Evolutionary conservation across 805 yeast species (phyloP).

Genomic region (Sugiyamaella lignohabitans): DNA sequence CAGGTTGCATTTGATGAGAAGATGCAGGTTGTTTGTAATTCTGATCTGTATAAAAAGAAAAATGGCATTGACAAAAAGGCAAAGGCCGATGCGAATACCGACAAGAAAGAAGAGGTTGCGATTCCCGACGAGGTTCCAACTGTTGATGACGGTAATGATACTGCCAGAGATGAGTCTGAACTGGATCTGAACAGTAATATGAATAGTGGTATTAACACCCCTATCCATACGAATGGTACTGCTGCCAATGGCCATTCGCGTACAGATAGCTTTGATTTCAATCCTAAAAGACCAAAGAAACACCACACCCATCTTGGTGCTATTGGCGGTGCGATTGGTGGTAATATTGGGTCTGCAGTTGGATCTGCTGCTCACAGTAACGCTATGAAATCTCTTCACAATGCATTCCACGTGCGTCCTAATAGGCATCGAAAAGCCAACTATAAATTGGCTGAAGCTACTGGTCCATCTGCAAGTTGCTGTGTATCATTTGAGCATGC

Average conservation of each 20-base stretch:
- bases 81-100: background rate
- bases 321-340: no score
- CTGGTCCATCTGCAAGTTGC: conserved; percentile 5
- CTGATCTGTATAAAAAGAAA: conserved; percentile 10
- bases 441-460: conserved; percentile 4
- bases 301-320: background rate
- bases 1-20: conserved; percentile 36
- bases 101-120: background rate
- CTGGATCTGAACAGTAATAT: no score
- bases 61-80: conserved; percentile 2
- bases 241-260: no score
- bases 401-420: background rate
- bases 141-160: background rate
- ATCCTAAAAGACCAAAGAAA: conserved; percentile 1
- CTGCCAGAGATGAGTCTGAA: background rate
- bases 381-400: background rate
- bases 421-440: background rate
- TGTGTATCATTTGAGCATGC: conserved; percentile 30
- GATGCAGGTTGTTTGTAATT: conserved; percentile 19
- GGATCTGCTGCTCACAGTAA: background rate
- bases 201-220: background rate
- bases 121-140: background rate
- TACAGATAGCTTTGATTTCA: no score
- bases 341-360: no score
- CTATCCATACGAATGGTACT: background rate